These are phyloP conservation scores for Termitomyces bulborhizus DNA, from an alignment of 768 basidiomycete species.

Conservation along the genomic window DNA sequence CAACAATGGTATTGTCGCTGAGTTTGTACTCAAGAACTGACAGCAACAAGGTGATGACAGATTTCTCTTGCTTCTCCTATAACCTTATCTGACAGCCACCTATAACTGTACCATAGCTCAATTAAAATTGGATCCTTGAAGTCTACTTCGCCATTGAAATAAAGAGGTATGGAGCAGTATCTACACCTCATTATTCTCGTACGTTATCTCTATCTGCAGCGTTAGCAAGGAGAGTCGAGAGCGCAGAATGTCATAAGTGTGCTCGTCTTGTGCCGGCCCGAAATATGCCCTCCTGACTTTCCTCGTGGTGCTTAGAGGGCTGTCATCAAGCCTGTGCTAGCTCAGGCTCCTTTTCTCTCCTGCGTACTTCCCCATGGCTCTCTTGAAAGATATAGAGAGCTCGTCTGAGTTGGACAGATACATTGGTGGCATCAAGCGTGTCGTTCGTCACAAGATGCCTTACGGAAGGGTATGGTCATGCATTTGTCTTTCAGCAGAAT, in stretches of 20 bases:
- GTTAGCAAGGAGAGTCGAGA: neutral
- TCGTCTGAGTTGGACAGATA: neutral
- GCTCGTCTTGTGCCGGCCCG: neutral
- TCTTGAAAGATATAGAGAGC: neutral
- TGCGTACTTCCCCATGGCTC: neutral
- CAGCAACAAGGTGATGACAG: too few relatives aligned
- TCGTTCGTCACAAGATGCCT: neutral
- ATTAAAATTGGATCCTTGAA: neutral
- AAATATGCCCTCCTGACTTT: neutral
- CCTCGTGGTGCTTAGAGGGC: neutral
- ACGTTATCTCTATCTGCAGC: neutral
- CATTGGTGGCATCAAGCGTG: neutral
- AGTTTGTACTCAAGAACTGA: too few relatives aligned
- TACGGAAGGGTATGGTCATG: conserved; percentile 7
- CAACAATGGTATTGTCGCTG: too few relatives aligned
- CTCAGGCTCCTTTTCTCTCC: neutral
- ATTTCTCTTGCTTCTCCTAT: too few relatives aligned
- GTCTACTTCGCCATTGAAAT: neutral
- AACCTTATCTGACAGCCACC: too few relatives aligned
- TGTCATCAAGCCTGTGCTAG: neutral
- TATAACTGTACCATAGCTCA: neutral
- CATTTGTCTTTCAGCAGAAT: neutral
- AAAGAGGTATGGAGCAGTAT: neutral
- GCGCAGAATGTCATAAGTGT: neutral
- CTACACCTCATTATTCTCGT: too few relatives aligned